Conservation (phyloP, 179 eudicot genomes). For the Spinacia oleracea region DNA sequence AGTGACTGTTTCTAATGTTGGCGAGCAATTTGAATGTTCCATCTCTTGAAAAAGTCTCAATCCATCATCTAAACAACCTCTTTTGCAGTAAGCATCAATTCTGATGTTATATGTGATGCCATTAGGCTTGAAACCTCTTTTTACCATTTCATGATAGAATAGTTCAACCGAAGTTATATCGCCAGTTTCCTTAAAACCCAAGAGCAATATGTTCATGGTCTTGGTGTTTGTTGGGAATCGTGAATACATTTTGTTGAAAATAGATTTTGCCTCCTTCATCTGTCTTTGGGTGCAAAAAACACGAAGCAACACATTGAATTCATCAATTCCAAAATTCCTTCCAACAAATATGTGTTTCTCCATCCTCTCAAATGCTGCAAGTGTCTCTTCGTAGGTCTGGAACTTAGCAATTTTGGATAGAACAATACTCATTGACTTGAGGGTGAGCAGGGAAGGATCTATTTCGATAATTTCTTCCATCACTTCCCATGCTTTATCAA, state of each 20-base stretch:
- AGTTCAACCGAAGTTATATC: constrained; percentile 76
- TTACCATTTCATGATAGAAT: constrained; percentile 84
- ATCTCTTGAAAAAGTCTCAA: constrained; percentile 72
- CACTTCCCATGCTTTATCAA: constrained; percentile 83
- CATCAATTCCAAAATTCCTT: constrained; percentile 65
- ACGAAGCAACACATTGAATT: constrained; percentile 79
- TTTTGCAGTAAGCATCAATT: constrained; percentile 85
- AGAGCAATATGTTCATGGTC: constrained; percentile 85
- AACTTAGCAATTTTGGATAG: constrained; percentile 70
- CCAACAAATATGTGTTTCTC: constrained; percentile 54
- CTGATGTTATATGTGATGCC: constrained; percentile 69
- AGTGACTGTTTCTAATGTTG: constrained; percentile 70
- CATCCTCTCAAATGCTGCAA: constrained; percentile 81
- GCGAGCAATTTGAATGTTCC: constrained; percentile 50
- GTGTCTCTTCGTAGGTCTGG: constrained; percentile 67
- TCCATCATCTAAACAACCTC: constrained; percentile 60
- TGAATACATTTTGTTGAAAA: constrained; percentile 61
- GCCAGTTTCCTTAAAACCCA: constrained; percentile 88
- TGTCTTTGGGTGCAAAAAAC: constrained; percentile 81
- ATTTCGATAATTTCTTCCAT: constrained; percentile 51
- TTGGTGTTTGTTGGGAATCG: constrained; percentile 60
- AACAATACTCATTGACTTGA: constrained; percentile 80
- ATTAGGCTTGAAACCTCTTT: constrained; percentile 83
- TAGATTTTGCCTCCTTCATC: constrained; percentile 85
- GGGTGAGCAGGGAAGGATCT: constrained; percentile 60